Percentiles rank a stretch among this genome's conserved stretches.
Evolutionary conservation across 768 basidiomycete species (phyloP).

Genomic region (Leccinellum albellum): DNA sequence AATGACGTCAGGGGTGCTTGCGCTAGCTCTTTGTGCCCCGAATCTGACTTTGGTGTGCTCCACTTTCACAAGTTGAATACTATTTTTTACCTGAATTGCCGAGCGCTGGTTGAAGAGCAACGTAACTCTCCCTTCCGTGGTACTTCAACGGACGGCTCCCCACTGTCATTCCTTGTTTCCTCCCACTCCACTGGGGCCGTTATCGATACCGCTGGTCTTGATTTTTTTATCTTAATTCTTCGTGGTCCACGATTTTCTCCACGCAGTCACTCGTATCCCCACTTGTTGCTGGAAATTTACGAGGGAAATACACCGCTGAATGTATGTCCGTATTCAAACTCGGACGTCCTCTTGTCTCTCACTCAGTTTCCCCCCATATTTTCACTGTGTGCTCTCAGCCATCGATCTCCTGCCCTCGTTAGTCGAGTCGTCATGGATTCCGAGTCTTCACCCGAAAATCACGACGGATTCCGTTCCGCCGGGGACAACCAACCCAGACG

Average conservation of each 20-base stretch:
- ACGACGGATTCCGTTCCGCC: constrained; percentile 12
- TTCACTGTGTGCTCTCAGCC: not conserved
- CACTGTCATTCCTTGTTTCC: not conserved
- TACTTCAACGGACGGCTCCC: not conserved
- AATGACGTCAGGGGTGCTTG: constrained; percentile 26
- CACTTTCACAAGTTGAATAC: too few relatives aligned
- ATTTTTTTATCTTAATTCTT: too few relatives aligned
- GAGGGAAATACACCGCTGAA: not conserved
- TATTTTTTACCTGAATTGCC: not conserved
- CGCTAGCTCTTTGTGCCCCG: not conserved
- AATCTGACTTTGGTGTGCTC: not conserved
- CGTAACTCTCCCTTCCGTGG: not conserved
- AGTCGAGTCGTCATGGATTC: constrained; percentile 17
- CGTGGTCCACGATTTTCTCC: too few relatives aligned
- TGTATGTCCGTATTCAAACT: constrained; percentile 4
- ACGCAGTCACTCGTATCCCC: too few relatives aligned
- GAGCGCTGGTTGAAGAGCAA: not conserved
- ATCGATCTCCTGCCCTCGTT: constrained; percentile 8
- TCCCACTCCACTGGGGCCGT: too few relatives aligned
- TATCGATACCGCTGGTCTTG: not conserved
- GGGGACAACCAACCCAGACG: constrained; percentile 12
- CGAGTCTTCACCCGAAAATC: not conserved
- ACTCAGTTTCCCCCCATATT: not conserved
- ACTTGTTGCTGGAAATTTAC: not conserved
- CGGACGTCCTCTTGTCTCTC: not conserved